Evolutionary conservation across 148 eudicot species (phyloP), one percentile per base, ranked within the genome.

Genomic region (Hydrangea macrophylla): DNA sequence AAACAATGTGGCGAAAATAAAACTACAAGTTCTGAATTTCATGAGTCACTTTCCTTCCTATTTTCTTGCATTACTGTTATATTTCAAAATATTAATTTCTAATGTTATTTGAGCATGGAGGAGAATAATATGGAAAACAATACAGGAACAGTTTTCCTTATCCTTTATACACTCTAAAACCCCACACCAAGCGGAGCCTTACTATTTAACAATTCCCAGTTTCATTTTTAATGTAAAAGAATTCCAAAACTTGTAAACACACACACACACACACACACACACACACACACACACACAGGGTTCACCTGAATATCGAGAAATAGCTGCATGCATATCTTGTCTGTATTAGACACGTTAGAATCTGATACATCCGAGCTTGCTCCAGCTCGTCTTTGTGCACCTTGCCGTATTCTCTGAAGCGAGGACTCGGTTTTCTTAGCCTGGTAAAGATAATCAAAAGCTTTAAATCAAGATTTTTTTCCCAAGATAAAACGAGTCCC

Each of bases 221-320:
- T n/a, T n/a, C n/a, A n/a, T n/a, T n/a, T n/a, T n/a, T n/a, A n/a
- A n/a, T n/a, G n/a, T n/a, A n/a, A n/a, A n/a, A n/a, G n/a, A n/a
- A n/a, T 22, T 45, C 53, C 0, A 18, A 45, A 17, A 45, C 20
- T 13, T n/a, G 13, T 17, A 3, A 7, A 2, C 17, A 11, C 48
- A 42, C 50, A 1, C 13, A 2, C 50, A 12, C 13, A 18, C 50
- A 8, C n/a, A 12, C 2, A 12, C 17, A 11, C 50, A 42, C 50
- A 42, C 23, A 48, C 23, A 48, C 39, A 35, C 8, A 35, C 8
- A 35, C 5, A 35, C 5, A 35, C 5, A 35, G 39, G 8, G 63
- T 67, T 33, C 9, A 90, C 98, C 98, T 95, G 93, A 79, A 91
- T 81, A 80, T 95, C 99, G 65, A 95, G 97, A 80, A 95, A 91